Conservation (phyloP, 495 filamentous ascomycete species). For the Terfezia claveryi region DNA sequence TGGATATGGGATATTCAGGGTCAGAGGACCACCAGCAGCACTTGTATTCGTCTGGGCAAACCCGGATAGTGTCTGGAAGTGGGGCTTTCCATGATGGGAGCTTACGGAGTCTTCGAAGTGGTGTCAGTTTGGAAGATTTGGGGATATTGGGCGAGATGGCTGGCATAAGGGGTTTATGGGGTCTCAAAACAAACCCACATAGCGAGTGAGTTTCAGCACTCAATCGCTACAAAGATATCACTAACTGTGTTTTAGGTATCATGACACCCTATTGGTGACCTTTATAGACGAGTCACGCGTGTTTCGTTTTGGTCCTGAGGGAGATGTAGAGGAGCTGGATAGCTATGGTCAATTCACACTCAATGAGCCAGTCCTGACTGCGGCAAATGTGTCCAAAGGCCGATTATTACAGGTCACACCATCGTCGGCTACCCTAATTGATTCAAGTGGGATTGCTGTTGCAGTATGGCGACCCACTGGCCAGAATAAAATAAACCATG, state of each 20-base stretch:
- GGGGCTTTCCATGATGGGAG: conserved; percentile 73
- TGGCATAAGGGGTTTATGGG: conserved; percentile 48
- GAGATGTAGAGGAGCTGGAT: conserved; percentile 70
- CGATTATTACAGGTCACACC: conserved; percentile 62
- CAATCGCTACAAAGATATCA: conserved; percentile 21
- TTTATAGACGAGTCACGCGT: conserved; percentile 67
- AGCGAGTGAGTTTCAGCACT: conserved; percentile 4
- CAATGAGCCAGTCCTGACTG: conserved; percentile 49
- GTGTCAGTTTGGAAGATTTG: conserved; percentile 78
- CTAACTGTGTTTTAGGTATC: conserved; percentile 7
- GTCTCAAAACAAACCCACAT: conserved; percentile 21
- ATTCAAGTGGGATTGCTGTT: conserved; percentile 45
- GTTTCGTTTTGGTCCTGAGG: conserved; percentile 51
- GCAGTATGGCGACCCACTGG: conserved; percentile 43
- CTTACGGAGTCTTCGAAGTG: conserved; percentile 69
- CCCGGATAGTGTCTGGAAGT: conserved; percentile 77
- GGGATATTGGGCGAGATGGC: conserved; percentile 63
- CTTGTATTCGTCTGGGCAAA: conserved; percentile 62
- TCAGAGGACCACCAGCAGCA: conserved; percentile 33
- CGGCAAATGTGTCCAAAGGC: conserved; percentile 35
- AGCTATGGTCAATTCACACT: conserved; percentile 47
- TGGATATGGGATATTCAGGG: conserved; percentile 76
- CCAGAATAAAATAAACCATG: conserved; percentile 46
- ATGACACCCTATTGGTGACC: conserved; percentile 57
- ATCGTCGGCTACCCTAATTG: conserved; percentile 36